A percentile compares a stretch with the other conserved stretches of the same genome.
Evolutionary conservation across 768 basidiomycete species (phyloP).

Genomic region (Terana coerulea): DNA sequence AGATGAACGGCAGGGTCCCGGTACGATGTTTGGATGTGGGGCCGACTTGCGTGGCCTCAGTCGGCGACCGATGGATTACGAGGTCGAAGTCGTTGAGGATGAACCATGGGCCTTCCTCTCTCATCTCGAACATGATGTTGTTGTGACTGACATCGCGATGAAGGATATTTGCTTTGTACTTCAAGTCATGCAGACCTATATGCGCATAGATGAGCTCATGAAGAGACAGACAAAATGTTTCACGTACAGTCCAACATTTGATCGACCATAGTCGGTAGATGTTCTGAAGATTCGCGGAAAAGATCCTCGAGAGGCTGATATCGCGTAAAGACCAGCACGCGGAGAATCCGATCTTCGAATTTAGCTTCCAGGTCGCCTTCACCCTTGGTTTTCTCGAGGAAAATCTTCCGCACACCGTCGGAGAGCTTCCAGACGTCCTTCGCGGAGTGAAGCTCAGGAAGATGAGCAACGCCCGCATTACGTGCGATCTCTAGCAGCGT

Average conservation of each 20-base stretch:
- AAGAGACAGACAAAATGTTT: not conserved
- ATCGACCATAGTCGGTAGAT: not conserved
- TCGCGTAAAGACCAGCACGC: not conserved
- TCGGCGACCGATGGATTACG: too few relatives aligned
- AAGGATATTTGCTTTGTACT: conserved; percentile 3
- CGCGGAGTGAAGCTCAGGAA: not conserved
- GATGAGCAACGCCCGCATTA: not conserved
- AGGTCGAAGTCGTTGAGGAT: conserved; percentile 7
- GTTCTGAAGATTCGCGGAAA: not conserved
- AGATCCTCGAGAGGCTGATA: not conserved
- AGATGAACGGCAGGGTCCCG: conserved; percentile 3
- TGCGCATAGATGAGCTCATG: not conserved
- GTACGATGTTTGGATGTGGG: conserved; percentile 1
- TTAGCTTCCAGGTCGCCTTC: not conserved
- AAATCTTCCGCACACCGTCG: not conserved
- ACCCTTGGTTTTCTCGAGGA: too few relatives aligned
- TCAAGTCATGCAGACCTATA: conserved; percentile 6
- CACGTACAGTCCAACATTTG: conserved; percentile 6
- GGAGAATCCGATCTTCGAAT: not conserved
- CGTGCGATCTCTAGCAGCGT: not conserved
- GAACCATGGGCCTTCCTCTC: not conserved
- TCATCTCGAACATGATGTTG: conserved; percentile 9
- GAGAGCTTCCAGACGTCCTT: not conserved
- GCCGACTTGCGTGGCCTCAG: not conserved
- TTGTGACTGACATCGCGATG: conserved; percentile 7